Percentiles rank a stretch among this genome's conserved stretches.
Conservation (phyloP, 2,329 filamentous ascomycete species). For the Tolypocladium tundrense region DNA sequence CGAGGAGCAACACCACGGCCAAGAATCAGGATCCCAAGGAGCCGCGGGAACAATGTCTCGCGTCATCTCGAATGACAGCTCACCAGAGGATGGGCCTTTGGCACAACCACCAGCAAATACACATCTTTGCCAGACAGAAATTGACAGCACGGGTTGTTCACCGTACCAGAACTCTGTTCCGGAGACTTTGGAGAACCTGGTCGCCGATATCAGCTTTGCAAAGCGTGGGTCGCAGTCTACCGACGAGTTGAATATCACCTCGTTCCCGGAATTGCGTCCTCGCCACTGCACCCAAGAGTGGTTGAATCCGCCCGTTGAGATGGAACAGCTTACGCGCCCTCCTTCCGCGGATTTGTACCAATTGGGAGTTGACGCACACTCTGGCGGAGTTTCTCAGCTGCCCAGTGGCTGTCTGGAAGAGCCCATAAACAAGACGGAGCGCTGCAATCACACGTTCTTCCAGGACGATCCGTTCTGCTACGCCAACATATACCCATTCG, state of each 20-base stretch:
- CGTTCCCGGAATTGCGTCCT: constrained; percentile 21
- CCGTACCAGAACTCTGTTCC: not conserved
- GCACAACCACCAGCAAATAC: not conserved
- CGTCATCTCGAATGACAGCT: not conserved
- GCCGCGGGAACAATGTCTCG: not conserved
- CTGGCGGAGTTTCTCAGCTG: constrained; percentile 4
- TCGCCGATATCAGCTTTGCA: not conserved
- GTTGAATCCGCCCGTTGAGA: constrained; percentile 12
- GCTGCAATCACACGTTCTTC: constrained; percentile 11
- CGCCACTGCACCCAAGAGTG: constrained; percentile 22
- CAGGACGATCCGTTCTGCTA: constrained; percentile 12
- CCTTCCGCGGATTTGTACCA: constrained; percentile 12
- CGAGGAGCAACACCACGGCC: constrained; percentile 2
- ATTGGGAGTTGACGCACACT: constrained; percentile 21
- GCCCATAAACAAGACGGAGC: constrained; percentile 3
- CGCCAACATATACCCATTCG: not conserved
- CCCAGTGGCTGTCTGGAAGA: constrained; percentile 6
- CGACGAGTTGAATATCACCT: constrained; percentile 18
- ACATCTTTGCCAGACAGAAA: not conserved
- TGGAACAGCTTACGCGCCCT: constrained; percentile 6
- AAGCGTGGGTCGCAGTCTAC: not conserved
- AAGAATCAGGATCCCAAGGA: not conserved
- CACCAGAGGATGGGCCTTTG: not conserved
- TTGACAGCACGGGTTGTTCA: not conserved
- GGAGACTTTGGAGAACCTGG: not conserved